Conservation (phyloP, 73 alveolate genomes). For the Paramecium bursaria region DNA sequence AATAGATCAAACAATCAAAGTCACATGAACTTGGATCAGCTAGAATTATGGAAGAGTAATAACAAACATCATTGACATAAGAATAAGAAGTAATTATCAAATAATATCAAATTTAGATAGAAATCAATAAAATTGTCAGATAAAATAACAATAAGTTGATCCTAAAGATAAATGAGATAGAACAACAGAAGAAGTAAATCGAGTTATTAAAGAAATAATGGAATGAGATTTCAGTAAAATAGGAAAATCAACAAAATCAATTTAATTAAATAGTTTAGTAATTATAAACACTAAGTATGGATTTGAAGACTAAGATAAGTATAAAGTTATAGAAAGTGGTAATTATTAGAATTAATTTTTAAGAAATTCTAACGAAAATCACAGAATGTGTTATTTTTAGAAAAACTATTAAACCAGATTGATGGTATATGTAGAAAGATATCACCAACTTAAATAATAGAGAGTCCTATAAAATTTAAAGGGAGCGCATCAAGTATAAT, state of each 20-base stretch:
- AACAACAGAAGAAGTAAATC: not conserved
- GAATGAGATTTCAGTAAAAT: constrained; percentile 1
- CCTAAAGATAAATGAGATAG: constrained; percentile 8
- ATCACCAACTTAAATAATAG: not conserved
- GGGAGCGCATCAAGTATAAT: constrained; percentile 26
- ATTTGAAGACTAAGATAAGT: constrained; percentile 21
- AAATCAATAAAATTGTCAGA: not conserved
- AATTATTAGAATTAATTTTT: not conserved
- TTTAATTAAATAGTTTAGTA: not conserved
- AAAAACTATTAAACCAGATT: constrained; percentile 12
- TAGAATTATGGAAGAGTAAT: not conserved
- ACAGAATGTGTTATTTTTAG: constrained; percentile 33
- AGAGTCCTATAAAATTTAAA: not conserved
- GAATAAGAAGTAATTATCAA: not conserved
- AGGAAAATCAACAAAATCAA: not conserved
- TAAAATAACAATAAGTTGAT: not conserved
- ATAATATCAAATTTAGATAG: not conserved
- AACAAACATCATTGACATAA: not conserved
- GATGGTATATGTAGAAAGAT: not conserved
- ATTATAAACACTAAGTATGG: not conserved
- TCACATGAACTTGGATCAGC: not conserved
- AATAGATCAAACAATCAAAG: not conserved
- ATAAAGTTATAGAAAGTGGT: not conserved
- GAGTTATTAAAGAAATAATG: constrained; percentile 4
- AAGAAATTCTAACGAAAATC: constrained; percentile 19